Base-by-base conservation (phyloP, 345 rosid genomes). In the Camelina neglecta region DNA sequence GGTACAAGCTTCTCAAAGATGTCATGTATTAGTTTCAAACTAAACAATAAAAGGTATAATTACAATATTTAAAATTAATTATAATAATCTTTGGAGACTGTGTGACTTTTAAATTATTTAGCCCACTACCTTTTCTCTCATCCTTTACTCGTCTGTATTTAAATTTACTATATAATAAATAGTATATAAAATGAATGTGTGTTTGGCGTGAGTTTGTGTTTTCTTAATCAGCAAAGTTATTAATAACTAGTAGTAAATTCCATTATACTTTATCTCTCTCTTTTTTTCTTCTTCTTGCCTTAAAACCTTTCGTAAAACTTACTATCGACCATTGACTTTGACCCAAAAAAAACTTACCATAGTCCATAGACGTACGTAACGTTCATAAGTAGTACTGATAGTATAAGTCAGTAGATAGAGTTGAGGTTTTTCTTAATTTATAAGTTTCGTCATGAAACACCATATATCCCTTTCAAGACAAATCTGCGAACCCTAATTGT, bases 1-100 rank as follows among this genome's bases (percentile, higher is more conserved):
- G 97, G 95, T 93, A 91, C 86, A 93, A 93, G 96, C 97, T 93
- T 59, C 98, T 93, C 80, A 93, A 93, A 86, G 98, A 93, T 76
- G 98, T 93, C 74, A 88, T 90, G 97, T 90, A 94, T 58, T 47
- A 29, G 31, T 29, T 29, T 29, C 31, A 29, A 29, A 29, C 31
- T 29, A 29, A 29, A 29, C 31, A 29, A 18, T 18, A 18, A 29
- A 29, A 29, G 31, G 31, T 4, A 29, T 29, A 29, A 29, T 29
- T 29, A 29, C 31, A 29, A 29, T 4, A 29, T 29, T 29, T 29
- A 29, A 29, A 29, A 29, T 29, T 3, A 29, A 29, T 29, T 29
- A 29, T 29, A 29, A 29, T 29, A 29, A 29, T 29, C 31, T 4
- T 29, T 29, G 31, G 31, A 4, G 31, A 26, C 31, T 29, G 31